Conservation (phyloP, 2,329 filamentous ascomycete genomes). For the Elsinoe perseae region DNA sequence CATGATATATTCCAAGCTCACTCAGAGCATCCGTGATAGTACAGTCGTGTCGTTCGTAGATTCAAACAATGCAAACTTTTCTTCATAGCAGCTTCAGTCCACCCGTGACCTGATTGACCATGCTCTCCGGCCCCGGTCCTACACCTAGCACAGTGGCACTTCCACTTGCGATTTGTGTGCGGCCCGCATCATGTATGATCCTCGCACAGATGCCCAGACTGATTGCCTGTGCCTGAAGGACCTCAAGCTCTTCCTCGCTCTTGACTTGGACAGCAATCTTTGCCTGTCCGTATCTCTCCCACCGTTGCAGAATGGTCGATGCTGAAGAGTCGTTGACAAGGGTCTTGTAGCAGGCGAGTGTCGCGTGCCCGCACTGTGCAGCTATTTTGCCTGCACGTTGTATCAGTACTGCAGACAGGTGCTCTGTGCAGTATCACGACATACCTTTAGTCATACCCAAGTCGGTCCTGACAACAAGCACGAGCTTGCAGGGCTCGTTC, state of each 20-base stretch:
- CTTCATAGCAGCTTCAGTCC: conserved; percentile 69
- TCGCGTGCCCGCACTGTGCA: conserved; percentile 92
- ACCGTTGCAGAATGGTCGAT: conserved; percentile 63
- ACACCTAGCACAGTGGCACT: conserved; percentile 85
- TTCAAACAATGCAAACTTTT: conserved; percentile 2
- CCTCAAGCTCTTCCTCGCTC: conserved; percentile 68
- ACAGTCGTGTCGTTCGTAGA: not conserved
- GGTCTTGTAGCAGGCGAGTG: conserved; percentile 91
- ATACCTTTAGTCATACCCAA: conserved; percentile 94
- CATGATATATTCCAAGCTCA: not conserved
- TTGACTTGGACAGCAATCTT: conserved; percentile 91
- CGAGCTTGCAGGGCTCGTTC: conserved; percentile 85
- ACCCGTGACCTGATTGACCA: conserved; percentile 80
- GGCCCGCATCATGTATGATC: conserved; percentile 88
- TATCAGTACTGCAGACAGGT: not conserved
- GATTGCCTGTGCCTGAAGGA: conserved; percentile 72
- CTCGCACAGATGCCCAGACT: conserved; percentile 80
- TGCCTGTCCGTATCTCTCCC: conserved; percentile 80
- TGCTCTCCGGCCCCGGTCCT: conserved; percentile 66
- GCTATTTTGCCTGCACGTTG: conserved; percentile 75
- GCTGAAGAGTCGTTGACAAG: conserved; percentile 51
- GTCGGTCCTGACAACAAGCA: conserved; percentile 86
- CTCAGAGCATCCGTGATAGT: not conserved
- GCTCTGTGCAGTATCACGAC: conserved; percentile 23
- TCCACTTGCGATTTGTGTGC: conserved; percentile 91